Percentiles rank a stretch among this genome's conserved stretches.
phyloP scores from a whole-genome alignment of 2,329 filamentous ascomycete genomes.

The Hortaea werneckii region DNA sequence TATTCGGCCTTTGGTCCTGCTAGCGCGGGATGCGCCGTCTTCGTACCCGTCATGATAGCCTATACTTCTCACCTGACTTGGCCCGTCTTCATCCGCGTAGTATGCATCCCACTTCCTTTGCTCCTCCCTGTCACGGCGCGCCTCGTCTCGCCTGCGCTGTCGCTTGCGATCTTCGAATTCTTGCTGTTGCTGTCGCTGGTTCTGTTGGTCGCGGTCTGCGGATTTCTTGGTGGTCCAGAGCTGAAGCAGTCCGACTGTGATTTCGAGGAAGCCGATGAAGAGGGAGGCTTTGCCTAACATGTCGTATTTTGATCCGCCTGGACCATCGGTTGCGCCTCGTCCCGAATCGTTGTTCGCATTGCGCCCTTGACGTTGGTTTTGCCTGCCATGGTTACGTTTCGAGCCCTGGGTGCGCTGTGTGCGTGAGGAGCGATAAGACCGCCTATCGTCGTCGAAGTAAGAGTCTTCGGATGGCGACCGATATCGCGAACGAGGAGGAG shows the following conservation, averaged over 20 bases:
- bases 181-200: conserved; percentile 1
- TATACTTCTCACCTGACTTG: conserved; percentile 1
- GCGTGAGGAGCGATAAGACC: not conserved
- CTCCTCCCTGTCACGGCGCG: conserved; percentile 1
- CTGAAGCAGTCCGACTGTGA: conserved; percentile 7
- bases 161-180: conserved; percentile 7
- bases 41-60: not conserved
- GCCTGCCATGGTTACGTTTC: not conserved
- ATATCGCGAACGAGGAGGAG: not conserved
- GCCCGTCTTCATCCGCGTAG: not conserved
- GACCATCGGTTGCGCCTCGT: not conserved
- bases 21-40: not conserved
- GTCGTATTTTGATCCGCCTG: conserved; percentile 2
- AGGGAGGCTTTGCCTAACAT: conserved; percentile 5
- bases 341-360: not conserved
- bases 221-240: conserved; percentile 6
- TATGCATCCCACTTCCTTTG: conserved; percentile 2
- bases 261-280: conserved; percentile 6
- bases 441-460: not conserved
- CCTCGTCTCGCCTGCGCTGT: conserved; percentile 6
- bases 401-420: not conserved
- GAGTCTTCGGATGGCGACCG: not conserved
- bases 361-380: not conserved
- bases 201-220: conserved; percentile 6
- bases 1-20: not conserved